phyloP scores from a whole-genome alignment of 2,329 filamentous ascomycete species.

The Hypoxylon sp. region DNA sequence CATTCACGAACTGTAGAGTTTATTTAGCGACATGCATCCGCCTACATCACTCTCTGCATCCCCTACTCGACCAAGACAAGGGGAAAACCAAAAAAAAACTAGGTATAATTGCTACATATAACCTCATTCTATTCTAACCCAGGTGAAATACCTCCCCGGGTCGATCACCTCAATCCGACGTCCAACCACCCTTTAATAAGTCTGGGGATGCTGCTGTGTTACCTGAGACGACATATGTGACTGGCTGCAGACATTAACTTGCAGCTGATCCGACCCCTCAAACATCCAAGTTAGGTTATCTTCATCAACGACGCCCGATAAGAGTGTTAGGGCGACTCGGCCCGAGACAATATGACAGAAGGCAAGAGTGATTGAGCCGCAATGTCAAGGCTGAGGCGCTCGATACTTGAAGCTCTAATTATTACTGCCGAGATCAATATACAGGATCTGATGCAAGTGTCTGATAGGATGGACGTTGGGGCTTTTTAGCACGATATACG shows the following conservation, averaged over 20 bases:
- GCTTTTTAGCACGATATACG: neutral
- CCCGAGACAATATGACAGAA: slow-evolving; percentile 16
- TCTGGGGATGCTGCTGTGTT: slow-evolving; percentile 37
- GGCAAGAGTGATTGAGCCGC: slow-evolving; percentile 27
- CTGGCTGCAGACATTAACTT: slow-evolving; percentile 35
- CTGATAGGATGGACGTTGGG: slow-evolving; percentile 4
- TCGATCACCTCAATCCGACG: slow-evolving; percentile 29
- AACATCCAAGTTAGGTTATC: slow-evolving; percentile 22
- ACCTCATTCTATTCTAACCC: slow-evolving; percentile 7
- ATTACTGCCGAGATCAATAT: neutral
- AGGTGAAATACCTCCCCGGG: slow-evolving; percentile 27
- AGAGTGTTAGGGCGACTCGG: slow-evolving; percentile 23
- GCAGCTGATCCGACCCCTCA: slow-evolving; percentile 31
- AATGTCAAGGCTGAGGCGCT: slow-evolving; percentile 24
- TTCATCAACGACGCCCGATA: slow-evolving; percentile 12
- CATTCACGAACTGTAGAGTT: slow-evolving; percentile 36
- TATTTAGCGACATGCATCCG: slow-evolving; percentile 38
- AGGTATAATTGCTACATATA: slow-evolving; percentile 28
- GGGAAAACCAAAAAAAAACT: slow-evolving; percentile 18
- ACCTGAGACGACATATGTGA: slow-evolving; percentile 33
- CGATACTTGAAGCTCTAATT: neutral
- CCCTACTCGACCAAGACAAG: slow-evolving; percentile 30
- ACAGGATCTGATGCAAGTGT: neutral
- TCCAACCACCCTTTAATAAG: slow-evolving; percentile 26
- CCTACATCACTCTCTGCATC: slow-evolving; percentile 31